Evolutionary conservation across 495 filamentous ascomycete genomes (phyloP), one percentile per base, ranked within the genome.

Genomic region (Chaetomidium leptoderma): DNA sequence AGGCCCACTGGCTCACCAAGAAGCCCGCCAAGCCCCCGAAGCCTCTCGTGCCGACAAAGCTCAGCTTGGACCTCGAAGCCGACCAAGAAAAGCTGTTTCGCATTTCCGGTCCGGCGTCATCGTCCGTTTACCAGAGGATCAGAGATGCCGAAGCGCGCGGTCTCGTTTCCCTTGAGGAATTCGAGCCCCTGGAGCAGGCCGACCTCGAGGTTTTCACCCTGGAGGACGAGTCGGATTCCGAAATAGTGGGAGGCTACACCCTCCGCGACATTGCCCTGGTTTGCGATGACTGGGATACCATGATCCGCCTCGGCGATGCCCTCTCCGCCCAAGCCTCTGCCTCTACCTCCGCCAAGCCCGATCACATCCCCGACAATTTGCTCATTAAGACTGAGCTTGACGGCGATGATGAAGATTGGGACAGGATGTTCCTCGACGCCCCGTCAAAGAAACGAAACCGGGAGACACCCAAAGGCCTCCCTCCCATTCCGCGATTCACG

Each of bases 71-170:
- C 56, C 72, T 97, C 11, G 83, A 85, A 4, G 77, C 78, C 45
- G 93, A 97, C 64, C 86, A 93, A 62, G 86, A 91, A 60, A 86
- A 87, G 58, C 72, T 78, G 10, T 98, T 98, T 69, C 83, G 80
- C 37, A 81, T 91, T 2, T 77, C 80, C 4, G 83, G 81, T 2
- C 76, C 81, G 21, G 71, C 76, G 0, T 71, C 60, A 17, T 36
- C 60, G 1, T 59, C 70, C 2, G 70, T 70, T 17, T 67, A 72
- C 53, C 85, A 88, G 66, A 75, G 76, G 37, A 68, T 75, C 14
- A 69, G 74, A 32, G 84, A 88, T 30, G 74, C 79, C 2, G 83
- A 88, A 49, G 69, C 77, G 8, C 70, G 71, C 42, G 83, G 83
- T 2, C 63, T 89, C 10, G 71, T 91, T 10, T 85, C 85, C 50